phyloP scores from a whole-genome alignment of 1,139 yeast genomes.

The Nadsonia starkeyi-henricii region DNA sequence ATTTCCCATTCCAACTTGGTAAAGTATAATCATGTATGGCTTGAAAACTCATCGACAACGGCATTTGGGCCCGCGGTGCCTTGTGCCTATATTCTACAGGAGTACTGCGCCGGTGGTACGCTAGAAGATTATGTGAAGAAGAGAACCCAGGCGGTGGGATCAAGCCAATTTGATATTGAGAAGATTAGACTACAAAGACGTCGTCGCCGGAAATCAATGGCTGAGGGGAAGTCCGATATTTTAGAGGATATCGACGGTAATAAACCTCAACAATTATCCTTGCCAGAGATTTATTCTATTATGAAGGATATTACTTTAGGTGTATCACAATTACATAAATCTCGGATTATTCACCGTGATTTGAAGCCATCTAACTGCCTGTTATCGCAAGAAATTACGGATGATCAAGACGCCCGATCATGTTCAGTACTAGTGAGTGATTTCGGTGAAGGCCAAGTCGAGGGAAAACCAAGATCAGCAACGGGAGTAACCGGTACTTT shows the following conservation, averaged over 20 bases:
- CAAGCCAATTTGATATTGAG: conserved; percentile 6
- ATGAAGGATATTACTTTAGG: conserved; percentile 58
- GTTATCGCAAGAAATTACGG: conserved; percentile 25
- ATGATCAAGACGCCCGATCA: conserved; percentile 22
- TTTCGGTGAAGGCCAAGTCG: conserved; percentile 78
- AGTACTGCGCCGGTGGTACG: conserved; percentile 81
- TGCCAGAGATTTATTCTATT: conserved; percentile 44
- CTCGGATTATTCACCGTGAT: conserved; percentile 73
- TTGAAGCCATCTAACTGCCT: conserved; percentile 80
- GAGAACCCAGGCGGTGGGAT: conserved; percentile 9
- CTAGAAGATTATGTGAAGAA: conserved; percentile 47
- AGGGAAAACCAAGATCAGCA: conserved; percentile 41
- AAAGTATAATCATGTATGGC: conserved; percentile 84
- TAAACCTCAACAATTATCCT: conserved; percentile 14
- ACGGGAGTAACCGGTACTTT: conserved; percentile 78
- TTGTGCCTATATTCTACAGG: conserved; percentile 71
- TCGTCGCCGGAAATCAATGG: not conserved
- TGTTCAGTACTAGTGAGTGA: conserved; percentile 73
- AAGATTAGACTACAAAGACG: conserved; percentile 2
- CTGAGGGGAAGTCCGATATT: conserved; percentile 2
- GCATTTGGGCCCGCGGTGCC: conserved; percentile 54
- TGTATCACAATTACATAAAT: conserved; percentile 53
- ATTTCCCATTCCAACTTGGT: conserved; percentile 51
- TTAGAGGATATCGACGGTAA: conserved; percentile 2
- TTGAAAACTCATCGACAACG: conserved; percentile 54